These are phyloP conservation scores for Penicillium roqueforti DNA, from an alignment of 495 filamentous ascomycete species.

Conservation along the genomic window DNA sequence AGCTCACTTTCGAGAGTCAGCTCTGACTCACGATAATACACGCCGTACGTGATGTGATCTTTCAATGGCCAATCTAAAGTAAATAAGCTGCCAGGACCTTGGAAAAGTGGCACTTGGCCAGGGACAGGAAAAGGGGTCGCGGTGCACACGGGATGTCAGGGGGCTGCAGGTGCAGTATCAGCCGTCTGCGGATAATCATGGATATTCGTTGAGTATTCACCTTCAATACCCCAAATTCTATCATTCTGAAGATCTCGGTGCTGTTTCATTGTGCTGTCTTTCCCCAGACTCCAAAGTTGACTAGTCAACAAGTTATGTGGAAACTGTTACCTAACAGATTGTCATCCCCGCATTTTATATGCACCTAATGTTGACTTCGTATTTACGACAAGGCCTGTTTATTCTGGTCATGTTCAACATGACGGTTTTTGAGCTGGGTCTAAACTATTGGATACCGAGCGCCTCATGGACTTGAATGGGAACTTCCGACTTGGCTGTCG, in stretches of 20 bases:
- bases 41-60: neutral
- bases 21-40: neutral
- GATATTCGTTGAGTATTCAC: neutral
- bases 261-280: neutral
- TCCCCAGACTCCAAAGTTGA: slow-evolving; percentile 25
- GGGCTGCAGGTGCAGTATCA: neutral
- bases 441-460: neutral
- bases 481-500: slow-evolving; percentile 4
- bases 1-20: neutral
- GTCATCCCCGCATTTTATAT: slow-evolving; percentile 26
- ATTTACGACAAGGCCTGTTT: neutral
- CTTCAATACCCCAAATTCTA: neutral
- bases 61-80: neutral
- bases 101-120: neutral
- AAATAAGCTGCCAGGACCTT: neutral
- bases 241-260: neutral
- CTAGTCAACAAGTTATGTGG: too few relatives aligned
- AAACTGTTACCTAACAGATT: slow-evolving; percentile 38
- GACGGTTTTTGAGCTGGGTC: neutral
- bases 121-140: neutral
- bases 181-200: neutral
- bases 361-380: slow-evolving; percentile 2
- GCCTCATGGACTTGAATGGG: neutral
- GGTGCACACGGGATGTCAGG: neutral
- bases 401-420: neutral